Evolutionary conservation across 371 early-diverging fungal genomes (phyloP), one percentile per base, ranked within the genome.

Genomic region (Choanephora cucurbitarum): DNA sequence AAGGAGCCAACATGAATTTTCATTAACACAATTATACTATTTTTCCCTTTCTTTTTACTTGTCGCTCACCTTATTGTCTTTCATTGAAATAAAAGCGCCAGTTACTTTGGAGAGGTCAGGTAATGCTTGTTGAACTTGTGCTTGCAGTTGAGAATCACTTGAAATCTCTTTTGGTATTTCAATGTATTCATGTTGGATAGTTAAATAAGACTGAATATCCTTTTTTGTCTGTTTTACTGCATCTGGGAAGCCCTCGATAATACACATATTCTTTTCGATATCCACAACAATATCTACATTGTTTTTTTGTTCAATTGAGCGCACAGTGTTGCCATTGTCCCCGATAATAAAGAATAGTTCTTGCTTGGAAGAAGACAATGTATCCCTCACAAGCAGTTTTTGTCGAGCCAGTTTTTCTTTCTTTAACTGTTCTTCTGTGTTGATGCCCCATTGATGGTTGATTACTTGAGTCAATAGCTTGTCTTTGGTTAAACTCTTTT

Each of bases 311-410:
- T 75, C 75, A 21, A 75, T 70, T 1, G 49, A 31, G 37, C 64
- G 41, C 15, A 75, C 49, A 3, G 57, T 67, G 5, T 51, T 47
- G 7, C 72, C 75, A 46, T 75, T 65, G 14, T 70, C 69, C 10
- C 64, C 63, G 49, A 75, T 63, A 33, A 69, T 53, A 23, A 75
- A 75, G 34, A 75, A 75, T 34, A 75, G 34, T 23, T 75, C 66
- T 9, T 69, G 58, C 1, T 49, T 44, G 3, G 61, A 41, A 19
- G 64, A 54, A 42, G 67, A 58, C 21, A 67, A 56, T 8, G 43
- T 48, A 1, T 57, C 39, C 31, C 37, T 55, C 0, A 66, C 45
- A 7, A 28, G 11, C 33, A 62, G 33, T 23, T n/a, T 42, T 15
- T 48, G 31, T 19, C 34, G 49, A 14, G 49, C 42, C 18, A 24